Percentiles rank a stretch among this genome's conserved stretches.
phyloP scores from a whole-genome alignment of 1,284 basidiomycete genomes.

The Papiliotrema laurentii region DNA sequence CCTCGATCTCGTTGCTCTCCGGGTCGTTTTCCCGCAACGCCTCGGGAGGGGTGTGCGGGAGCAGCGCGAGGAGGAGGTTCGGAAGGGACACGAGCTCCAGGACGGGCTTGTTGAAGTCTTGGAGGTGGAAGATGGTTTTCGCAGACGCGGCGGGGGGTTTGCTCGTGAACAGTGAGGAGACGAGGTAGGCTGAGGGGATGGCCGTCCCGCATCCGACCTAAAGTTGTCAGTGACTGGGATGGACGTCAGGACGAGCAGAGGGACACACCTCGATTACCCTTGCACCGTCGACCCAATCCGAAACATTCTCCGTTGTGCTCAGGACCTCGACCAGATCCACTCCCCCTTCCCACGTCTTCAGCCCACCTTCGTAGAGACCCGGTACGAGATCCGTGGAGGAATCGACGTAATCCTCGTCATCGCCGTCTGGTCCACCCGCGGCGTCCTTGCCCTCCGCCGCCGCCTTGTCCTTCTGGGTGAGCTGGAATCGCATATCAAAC shows the following conservation, averaged over 20 bases:
- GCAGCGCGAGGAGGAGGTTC: conserved; percentile 68
- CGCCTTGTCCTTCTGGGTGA: conserved; percentile 52
- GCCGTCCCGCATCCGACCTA: conserved; percentile 92
- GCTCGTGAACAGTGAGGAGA: conserved; percentile 58
- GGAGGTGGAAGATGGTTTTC: conserved; percentile 67
- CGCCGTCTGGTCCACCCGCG: background rate
- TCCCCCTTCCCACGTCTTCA: conserved; percentile 98
- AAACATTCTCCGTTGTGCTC: conserved; percentile 15
- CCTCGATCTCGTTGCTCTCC: conserved; percentile 47
- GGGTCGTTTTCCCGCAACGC: conserved; percentile 33
- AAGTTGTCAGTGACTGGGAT: background rate
- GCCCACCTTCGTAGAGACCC: conserved; percentile 88
- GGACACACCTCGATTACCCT: conserved; percentile 50
- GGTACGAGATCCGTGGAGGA: conserved; percentile 86
- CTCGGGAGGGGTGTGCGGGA: conserved; percentile 26
- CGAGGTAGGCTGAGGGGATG: conserved; percentile 70
- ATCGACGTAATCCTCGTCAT: conserved; percentile 59
- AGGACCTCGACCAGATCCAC: conserved; percentile 67
- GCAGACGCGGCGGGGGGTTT: conserved; percentile 7
- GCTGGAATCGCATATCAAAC: conserved; percentile 89
- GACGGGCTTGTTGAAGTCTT: conserved; percentile 89
- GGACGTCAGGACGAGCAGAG: background rate
- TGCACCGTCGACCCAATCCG: conserved; percentile 48
- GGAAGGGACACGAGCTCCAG: conserved; percentile 78
- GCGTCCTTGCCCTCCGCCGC: conserved; percentile 3